phyloP scores from a whole-genome alignment of 177 flowering plant genomes.

The Vitis hybrid region DNA sequence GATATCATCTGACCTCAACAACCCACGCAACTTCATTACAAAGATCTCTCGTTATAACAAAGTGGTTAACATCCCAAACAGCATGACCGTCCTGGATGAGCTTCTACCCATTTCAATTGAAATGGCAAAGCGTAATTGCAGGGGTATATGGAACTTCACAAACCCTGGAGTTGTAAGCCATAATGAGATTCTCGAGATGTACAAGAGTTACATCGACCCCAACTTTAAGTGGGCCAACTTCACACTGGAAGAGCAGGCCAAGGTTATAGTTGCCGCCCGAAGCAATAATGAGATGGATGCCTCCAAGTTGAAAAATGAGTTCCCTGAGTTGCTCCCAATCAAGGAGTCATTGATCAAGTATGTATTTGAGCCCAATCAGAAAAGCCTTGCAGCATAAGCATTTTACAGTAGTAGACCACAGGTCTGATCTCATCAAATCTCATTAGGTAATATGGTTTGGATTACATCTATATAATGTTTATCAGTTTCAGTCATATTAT shows the following conservation, averaged over 20 bases:
- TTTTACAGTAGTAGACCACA: neutral
- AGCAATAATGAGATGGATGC: conserved; percentile 77
- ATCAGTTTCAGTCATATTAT: conserved; percentile 3
- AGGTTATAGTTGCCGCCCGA: conserved; percentile 67
- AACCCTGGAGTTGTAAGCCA: conserved; percentile 80
- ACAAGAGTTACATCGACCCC: conserved; percentile 58
- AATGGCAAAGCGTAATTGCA: conserved; percentile 71
- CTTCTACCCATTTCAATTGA: conserved; percentile 69
- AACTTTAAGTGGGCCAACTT: conserved; percentile 51
- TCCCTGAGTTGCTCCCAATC: conserved; percentile 65
- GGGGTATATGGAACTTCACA: conserved; percentile 75
- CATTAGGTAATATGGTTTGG: conserved; percentile 5
- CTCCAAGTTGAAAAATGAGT: conserved; percentile 57
- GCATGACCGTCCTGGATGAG: conserved; percentile 71
- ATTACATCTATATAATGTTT: neutral
- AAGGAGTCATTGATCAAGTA: conserved; percentile 66
- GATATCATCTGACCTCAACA: conserved; percentile 63
- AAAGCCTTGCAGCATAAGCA: conserved; percentile 12
- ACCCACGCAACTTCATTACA: conserved; percentile 71
- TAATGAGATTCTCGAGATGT: conserved; percentile 71
- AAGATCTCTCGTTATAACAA: conserved; percentile 61
- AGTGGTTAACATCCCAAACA: conserved; percentile 71
- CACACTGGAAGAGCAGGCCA: conserved; percentile 71
- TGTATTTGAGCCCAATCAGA: conserved; percentile 66
- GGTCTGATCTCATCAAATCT: neutral